Percentiles rank a stretch among this genome's conserved stretches.
phyloP scores from a whole-genome alignment of 441 rosid species.

The Pelargonium cotyledonis region DNA sequence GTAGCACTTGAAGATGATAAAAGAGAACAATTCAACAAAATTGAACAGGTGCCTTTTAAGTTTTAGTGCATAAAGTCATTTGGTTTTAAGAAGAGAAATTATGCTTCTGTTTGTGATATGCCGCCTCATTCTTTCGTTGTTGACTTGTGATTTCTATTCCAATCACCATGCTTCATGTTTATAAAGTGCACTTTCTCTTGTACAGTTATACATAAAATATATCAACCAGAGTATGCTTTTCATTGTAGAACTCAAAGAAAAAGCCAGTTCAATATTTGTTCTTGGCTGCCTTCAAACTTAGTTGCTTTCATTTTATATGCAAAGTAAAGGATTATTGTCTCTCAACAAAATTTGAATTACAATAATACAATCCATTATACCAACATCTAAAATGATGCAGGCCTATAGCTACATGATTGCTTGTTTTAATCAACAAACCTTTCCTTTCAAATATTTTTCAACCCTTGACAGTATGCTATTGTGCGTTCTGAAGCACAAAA shows the following conservation, averaged over 20 bases:
- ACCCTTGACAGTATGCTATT: background rate
- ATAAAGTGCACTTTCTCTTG: background rate
- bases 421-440: background rate
- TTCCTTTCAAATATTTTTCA: background rate
- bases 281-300: background rate
- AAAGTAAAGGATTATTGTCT: background rate
- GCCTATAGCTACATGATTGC: background rate
- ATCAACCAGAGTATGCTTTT: background rate
- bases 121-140: background rate
- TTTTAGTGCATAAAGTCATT: constrained; percentile 12
- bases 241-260: background rate
- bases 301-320: background rate
- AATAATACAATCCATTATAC: background rate
- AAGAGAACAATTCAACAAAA: constrained; percentile 74
- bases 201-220: background rate
- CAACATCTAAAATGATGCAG: background rate
- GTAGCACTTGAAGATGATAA: constrained; percentile 78
- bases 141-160: background rate
- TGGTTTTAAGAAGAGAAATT: background rate
- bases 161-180: background rate
- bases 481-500: background rate
- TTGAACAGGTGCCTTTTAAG: constrained; percentile 58
- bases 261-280: background rate
- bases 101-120: background rate
- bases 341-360: background rate